Evolutionary conservation across 2,329 filamentous ascomycete genomes (phyloP).

Genomic region (Pseudogymnoascus sp.): DNA sequence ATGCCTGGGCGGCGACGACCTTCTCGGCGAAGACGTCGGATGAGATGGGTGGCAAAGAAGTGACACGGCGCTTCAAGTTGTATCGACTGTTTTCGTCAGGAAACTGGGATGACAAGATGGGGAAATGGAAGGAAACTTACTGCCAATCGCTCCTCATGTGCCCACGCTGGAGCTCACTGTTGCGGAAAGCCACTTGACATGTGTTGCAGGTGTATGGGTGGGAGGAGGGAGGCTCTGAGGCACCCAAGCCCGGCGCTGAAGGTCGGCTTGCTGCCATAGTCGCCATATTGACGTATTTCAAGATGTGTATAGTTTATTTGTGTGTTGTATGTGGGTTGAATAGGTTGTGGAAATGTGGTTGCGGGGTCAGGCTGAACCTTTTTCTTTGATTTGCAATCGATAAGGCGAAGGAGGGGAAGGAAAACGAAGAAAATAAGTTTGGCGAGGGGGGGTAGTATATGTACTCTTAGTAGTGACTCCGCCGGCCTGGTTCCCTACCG

Average conservation of each 20-base stretch:
- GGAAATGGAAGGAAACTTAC: constrained; percentile 45
- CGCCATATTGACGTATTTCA: constrained; percentile 36
- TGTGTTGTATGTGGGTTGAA: neutral
- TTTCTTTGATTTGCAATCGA: constrained; percentile 7
- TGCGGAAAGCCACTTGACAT: constrained; percentile 92
- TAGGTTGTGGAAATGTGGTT: constrained; percentile 1
- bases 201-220: constrained; percentile 98
- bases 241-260: constrained; percentile 17
- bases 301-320: neutral
- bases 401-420: constrained; percentile 4
- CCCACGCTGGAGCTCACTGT: constrained; percentile 81
- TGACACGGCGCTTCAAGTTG: constrained; percentile 91
- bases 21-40: constrained; percentile 94
- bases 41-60: constrained; percentile 79
- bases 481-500: neutral
- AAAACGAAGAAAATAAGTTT: constrained; percentile 7
- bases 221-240: constrained; percentile 36
- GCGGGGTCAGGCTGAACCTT: constrained; percentile 3
- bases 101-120: constrained; percentile 15
- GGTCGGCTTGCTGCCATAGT: constrained; percentile 35
- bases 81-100: constrained; percentile 57
- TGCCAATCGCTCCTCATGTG: constrained; percentile 99
- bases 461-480: neutral
- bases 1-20: constrained; percentile 82
- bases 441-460: neutral